Conservation (phyloP, 495 filamentous ascomycete genomes). For the Penicillium bialowiezense region DNA sequence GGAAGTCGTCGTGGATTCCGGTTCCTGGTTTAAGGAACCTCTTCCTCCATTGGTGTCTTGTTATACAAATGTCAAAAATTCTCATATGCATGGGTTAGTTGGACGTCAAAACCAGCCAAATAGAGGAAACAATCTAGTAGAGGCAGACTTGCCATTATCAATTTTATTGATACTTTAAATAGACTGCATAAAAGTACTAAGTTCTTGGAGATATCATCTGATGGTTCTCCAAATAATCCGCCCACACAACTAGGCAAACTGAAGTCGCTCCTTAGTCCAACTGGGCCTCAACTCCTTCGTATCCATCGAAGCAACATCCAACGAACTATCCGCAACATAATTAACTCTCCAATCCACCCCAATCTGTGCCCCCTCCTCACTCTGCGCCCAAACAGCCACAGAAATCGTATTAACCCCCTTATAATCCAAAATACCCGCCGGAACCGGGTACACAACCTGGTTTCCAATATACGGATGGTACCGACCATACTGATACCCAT, state of each 20-base stretch:
- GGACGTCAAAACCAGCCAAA: no score
- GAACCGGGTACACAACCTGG: conserved; percentile 50
- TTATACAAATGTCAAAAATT: no score
- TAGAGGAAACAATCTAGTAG: no score
- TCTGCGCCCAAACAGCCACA: conserved; percentile 49
- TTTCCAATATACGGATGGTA: conserved; percentile 50
- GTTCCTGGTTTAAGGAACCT: conserved; percentile 40
- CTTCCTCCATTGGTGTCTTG: not conserved
- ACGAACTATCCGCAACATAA: conserved; percentile 39
- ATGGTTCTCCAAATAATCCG: no score
- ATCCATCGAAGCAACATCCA: conserved; percentile 37
- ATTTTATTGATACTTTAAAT: no score
- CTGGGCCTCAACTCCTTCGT: conserved; percentile 38
- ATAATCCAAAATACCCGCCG: conserved; percentile 47
- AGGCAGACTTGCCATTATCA: no score
- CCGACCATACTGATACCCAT: conserved; percentile 52
- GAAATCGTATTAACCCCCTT: conserved; percentile 43
- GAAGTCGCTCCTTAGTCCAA: conserved; percentile 32
- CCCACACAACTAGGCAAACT: conserved; percentile 30
- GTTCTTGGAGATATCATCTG: no score
- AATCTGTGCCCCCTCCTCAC: conserved; percentile 37
- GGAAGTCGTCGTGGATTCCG: conserved; percentile 61
- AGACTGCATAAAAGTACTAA: no score
- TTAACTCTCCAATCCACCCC: conserved; percentile 37
- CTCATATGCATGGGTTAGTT: no score